Evolutionary conservation across 169 alveolate genomes (phyloP).

Genomic region (Theileria sp.): DNA sequence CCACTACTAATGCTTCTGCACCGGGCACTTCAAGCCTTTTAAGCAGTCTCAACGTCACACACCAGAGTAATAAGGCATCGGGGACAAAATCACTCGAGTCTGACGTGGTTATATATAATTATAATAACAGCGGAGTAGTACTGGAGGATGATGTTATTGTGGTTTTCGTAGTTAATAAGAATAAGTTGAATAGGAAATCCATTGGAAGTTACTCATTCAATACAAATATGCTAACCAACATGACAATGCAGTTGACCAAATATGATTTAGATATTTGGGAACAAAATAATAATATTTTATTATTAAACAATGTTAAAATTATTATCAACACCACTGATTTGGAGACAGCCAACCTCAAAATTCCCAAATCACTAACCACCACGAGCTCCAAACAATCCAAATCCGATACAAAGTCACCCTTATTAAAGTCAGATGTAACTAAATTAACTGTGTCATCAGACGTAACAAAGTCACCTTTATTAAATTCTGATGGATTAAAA

Average conservation of each 20-base stretch:
- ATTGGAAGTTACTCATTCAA: conserved; percentile 70
- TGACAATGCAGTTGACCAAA: conserved; percentile 31
- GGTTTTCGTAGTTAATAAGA: conserved; percentile 62
- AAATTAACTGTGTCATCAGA: too few species aligned
- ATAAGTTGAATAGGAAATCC: conserved; percentile 56
- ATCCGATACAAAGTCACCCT: too few species aligned
- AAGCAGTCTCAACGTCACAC: not conserved
- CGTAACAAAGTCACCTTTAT: too few species aligned
- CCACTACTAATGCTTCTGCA: not conserved
- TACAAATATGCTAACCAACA: conserved; percentile 65
- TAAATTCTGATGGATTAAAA: too few species aligned
- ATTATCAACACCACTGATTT: conserved; percentile 25
- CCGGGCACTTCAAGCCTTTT: not conserved
- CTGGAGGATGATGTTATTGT: conserved; percentile 72
- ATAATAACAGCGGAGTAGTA: conserved; percentile 61
- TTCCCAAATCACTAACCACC: not conserved
- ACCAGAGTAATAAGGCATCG: conserved; percentile 6
- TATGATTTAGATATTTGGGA: conserved; percentile 67
- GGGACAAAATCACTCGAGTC: conserved; percentile 13
- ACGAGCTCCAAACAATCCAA: not conserved
- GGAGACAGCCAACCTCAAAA: not conserved
- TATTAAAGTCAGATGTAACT: too few species aligned
- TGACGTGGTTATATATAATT: not conserved
- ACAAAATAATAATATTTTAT: not conserved
- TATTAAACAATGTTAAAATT: conserved; percentile 45